Base-by-base conservation (phyloP, 495 filamentous ascomycete species). In the Penicillium subrubescens region DNA sequence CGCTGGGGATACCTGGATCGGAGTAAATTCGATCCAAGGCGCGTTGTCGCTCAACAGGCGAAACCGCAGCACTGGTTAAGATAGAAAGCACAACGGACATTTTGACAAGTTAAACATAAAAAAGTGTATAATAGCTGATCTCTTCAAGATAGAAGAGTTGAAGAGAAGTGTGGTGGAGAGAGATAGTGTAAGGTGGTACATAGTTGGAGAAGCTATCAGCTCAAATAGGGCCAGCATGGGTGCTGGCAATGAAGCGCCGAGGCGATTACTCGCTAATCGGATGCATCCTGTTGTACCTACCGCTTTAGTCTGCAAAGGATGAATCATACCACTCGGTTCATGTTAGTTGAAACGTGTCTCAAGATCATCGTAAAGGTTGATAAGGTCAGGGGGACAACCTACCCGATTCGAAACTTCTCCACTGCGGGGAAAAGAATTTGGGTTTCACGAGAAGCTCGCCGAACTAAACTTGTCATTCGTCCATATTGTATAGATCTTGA, bases 1-100 rank as follows among this genome's bases (percentile, higher is more conserved):
- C 19, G 0, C 62, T 27, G 1, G 80, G 80, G 4, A 79, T 65
- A 12, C 74, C 75, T 11, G 77, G 77, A 46, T 75, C 74, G 8
- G 74, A 33, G 33, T 62, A 57, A 8, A 68, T 66, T 19, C 76
- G 71, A 31, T 72, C 21, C 17, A 77, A 48, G 37, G 76, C 74
- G 34, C 66, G 48, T 61, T 76, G 71, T 10, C 70, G 63, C 27
- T 54, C 66, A 29, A 35, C 1, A 5, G 50, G 39, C n/a, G 75
- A 63, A 27, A 73, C 62, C 0, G 62, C 56, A 4, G 63, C 46
- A 52, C 76, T 67, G 0, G n/a, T 57, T 15, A 76, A 65, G 5
- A 74, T 59, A 0, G 54, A 51, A 29, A 64, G 65, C 4, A 62
- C 68, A 23, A 76, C 67, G 5, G 72, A 37, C 75, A 78, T 53